Evolutionary conservation across 2,329 filamentous ascomycete genomes (phyloP).

Genomic region (Aspergillus sp.): DNA sequence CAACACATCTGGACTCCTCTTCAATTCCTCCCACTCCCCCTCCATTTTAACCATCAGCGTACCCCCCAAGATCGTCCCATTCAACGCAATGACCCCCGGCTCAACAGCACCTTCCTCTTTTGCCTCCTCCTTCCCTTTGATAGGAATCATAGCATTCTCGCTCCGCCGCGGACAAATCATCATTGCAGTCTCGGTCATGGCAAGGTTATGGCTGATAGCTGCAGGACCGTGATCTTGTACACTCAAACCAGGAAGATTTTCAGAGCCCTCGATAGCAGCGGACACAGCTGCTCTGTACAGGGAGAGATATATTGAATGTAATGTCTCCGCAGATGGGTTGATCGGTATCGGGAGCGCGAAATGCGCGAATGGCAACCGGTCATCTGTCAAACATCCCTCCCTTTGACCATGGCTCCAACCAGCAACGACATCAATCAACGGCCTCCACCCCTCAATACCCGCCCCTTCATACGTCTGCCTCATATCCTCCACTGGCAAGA

Average conservation of each 20-base stretch:
- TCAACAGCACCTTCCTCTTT: constrained; percentile 23
- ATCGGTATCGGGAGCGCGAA: constrained; percentile 39
- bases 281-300: constrained; percentile 36
- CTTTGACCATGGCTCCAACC: constrained; percentile 8
- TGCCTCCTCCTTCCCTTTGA: constrained; percentile 29
- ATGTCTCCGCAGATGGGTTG: constrained; percentile 31
- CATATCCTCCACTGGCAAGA: constrained; percentile 43
- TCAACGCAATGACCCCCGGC: constrained; percentile 43
- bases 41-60: constrained; percentile 54
- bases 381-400: constrained; percentile 15
- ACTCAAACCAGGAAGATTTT: constrained; percentile 10
- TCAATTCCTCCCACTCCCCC: constrained; percentile 47
- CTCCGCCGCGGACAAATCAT: constrained; percentile 46
- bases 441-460: constrained; percentile 36
- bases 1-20: constrained; percentile 34
- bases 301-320: constrained; percentile 35
- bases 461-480: neutral
- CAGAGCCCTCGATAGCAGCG: constrained; percentile 18
- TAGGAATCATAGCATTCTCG: constrained; percentile 38
- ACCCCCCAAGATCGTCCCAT: constrained; percentile 52
- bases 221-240: constrained; percentile 24
- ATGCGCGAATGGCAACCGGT: constrained; percentile 44
- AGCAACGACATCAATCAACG: constrained; percentile 40
- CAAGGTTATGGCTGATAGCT: constrained; percentile 53
- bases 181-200: constrained; percentile 50